Evolutionary conservation across 805 yeast species (phyloP), one percentile per base, ranked within the genome.

Genomic region (Barnettozyma vustinii): DNA sequence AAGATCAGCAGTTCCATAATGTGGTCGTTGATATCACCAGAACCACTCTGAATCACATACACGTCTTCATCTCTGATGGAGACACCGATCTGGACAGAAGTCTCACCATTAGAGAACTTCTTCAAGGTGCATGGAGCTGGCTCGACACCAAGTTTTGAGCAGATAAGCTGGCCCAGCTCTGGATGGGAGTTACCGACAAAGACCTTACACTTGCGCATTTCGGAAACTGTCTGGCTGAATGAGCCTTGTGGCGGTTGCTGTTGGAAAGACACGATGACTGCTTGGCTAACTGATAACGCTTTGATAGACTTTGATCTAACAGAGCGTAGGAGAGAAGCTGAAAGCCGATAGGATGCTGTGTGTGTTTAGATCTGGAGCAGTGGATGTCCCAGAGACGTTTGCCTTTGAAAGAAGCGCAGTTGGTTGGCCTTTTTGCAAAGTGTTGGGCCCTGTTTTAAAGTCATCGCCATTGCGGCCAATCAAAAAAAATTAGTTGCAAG

Each of bases 161-260:
- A 94, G 40, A 94, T 96, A 54, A 88, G 75, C 53, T 80, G 75
- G 37, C 99, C 99, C 59, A 94, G 76, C 64, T 90, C 96, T 13
- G 97, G 97, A 68, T 94, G 99, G 47, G 98, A 91, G 52, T 87
- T 83, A 42, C 99, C 99, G 50, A 94, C 95, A 68, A 94, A 94
- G 41, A 94, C 88, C 69, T 94, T 92, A 64, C 97, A 89, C 82
- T 91, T 90, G 69, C 98, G 89, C 99, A 94, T 94, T 23, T 55
- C 42, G 39, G 47, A 36, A 16, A 30, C 16, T 30, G 16, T 37
- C 18, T 37, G 20, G 23, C 23, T 35, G 41, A 27, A 33, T 26
- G 50, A 19, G 46, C 36, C n/a, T 12, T 20, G 8, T 10, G 23
- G 30, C 16, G 23, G 27, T 32, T 36, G 39, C 21, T 39, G 35